Percentiles rank a stretch among this genome's conserved stretches.
These are phyloP conservation scores for Trichoderma koningii DNA, from an alignment of 2,329 filamentous ascomycete species.

Conservation along the genomic window DNA sequence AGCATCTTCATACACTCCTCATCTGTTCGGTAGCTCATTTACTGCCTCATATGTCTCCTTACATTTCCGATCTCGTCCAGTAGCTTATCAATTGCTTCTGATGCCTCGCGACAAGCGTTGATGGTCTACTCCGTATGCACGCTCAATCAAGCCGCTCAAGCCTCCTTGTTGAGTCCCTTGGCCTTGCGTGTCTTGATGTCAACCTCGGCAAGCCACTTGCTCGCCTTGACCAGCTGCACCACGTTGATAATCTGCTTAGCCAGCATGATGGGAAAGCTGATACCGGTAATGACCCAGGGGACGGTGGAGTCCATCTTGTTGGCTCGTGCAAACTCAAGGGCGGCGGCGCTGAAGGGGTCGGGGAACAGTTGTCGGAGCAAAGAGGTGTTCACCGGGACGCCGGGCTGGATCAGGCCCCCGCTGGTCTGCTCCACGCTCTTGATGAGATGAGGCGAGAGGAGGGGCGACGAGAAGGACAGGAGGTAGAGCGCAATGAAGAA, in stretches of 20 bases:
- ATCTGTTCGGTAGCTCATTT: neutral
- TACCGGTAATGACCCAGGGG: conserved; percentile 70
- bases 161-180: conserved; percentile 54
- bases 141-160: conserved; percentile 2
- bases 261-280: conserved; percentile 85
- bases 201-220: conserved; percentile 89
- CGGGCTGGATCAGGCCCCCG: conserved; percentile 60
- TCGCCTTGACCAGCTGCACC: conserved; percentile 90
- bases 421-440: conserved; percentile 58
- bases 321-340: conserved; percentile 86
- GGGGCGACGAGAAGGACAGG: conserved; percentile 91
- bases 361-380: conserved; percentile 75
- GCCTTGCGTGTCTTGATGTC: conserved; percentile 67
- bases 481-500: conserved; percentile 99
- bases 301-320: conserved; percentile 83
- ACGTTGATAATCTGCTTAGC: conserved; percentile 94
- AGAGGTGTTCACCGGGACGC: conserved; percentile 69
- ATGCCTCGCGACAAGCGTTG: neutral
- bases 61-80: neutral
- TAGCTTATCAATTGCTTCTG: neutral
- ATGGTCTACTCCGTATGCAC: neutral
- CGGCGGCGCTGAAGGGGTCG: conserved; percentile 87
- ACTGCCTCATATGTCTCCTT: neutral
- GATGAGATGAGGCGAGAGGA: conserved; percentile 81
- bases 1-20: no score